Evolutionary conservation across 306 rosid genomes (phyloP).

Genomic region (Citrullus amarus): DNA sequence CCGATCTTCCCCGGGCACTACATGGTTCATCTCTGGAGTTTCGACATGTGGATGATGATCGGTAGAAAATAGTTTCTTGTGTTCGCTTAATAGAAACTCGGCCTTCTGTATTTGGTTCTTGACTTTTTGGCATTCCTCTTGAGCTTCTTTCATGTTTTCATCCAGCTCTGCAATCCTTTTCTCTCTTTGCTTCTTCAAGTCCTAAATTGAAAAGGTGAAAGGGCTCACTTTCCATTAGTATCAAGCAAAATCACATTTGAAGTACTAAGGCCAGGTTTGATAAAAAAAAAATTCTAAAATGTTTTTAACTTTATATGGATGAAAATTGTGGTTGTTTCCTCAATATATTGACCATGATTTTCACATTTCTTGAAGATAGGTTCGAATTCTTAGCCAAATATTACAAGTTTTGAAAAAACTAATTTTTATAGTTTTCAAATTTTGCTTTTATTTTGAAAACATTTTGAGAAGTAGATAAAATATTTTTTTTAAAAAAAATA

Average conservation of each 20-base stretch:
- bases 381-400: neutral
- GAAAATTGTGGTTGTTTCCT: neutral
- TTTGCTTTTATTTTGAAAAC: neutral
- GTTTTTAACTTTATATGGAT: too few species aligned
- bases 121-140: slow-evolving; percentile 36
- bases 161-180: slow-evolving; percentile 50
- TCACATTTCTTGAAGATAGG: neutral
- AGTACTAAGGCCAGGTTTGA: too few species aligned
- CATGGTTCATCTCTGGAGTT: slow-evolving; percentile 17
- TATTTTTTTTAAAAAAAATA: too few species aligned
- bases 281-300: too few species aligned
- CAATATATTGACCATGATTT: neutral
- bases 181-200: slow-evolving; percentile 62
- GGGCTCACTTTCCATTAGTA: neutral
- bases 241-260: neutral
- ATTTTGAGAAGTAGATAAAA: too few species aligned
- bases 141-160: slow-evolving; percentile 61
- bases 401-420: neutral
- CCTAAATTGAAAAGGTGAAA: slow-evolving; percentile 31
- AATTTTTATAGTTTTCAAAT: neutral
- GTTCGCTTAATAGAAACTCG: slow-evolving; percentile 35
- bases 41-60: slow-evolving; percentile 19
- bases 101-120: slow-evolving; percentile 39
- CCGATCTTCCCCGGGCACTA: slow-evolving; percentile 27
- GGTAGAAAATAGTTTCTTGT: slow-evolving; percentile 29